Percentiles rank a stretch among this genome's conserved stretches.
Conservation (phyloP, 129 eudicot genomes). For the Flaveria trinervia region DNA sequence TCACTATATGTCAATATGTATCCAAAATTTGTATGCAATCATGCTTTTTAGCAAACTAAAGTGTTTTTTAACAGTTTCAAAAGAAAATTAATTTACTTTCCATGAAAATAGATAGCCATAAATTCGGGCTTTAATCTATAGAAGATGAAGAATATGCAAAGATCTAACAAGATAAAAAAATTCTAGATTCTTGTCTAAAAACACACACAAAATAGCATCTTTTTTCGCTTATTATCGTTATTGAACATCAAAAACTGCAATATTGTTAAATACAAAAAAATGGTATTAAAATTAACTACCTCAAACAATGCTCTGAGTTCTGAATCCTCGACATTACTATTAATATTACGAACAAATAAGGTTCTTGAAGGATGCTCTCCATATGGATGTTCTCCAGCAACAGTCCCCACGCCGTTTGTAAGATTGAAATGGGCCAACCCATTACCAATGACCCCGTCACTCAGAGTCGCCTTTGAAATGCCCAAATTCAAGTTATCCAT, state of each 20-base stretch:
- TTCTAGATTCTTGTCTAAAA: conserved; percentile 8
- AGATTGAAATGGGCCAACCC: conserved; percentile 47
- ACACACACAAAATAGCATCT: conserved; percentile 4
- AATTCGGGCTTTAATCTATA: not conserved
- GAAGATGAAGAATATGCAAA: not conserved
- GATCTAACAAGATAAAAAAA: not conserved
- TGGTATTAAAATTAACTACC: conserved; percentile 45
- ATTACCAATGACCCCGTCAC: conserved; percentile 60
- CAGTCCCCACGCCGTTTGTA: conserved; percentile 58
- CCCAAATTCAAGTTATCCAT: conserved; percentile 50
- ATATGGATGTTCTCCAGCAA: conserved; percentile 86
- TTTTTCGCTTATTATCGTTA: not conserved
- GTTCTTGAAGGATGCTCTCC: conserved; percentile 98
- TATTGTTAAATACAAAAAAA: conserved; percentile 2
- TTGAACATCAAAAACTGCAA: conserved; percentile 12
- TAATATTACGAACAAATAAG: conserved; percentile 83
- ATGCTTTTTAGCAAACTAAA: not conserved
- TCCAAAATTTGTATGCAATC: not conserved
- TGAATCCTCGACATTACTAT: conserved; percentile 90
- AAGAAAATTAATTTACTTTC: not conserved
- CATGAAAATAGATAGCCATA: not conserved
- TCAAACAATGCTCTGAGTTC: conserved; percentile 78
- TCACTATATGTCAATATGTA: not conserved
- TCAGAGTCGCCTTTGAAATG: conserved; percentile 48
- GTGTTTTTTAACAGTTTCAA: not conserved